Evolutionary conservation across 1,139 yeast genomes (phyloP).

Genomic region (Yamadazyma dendronema): DNA sequence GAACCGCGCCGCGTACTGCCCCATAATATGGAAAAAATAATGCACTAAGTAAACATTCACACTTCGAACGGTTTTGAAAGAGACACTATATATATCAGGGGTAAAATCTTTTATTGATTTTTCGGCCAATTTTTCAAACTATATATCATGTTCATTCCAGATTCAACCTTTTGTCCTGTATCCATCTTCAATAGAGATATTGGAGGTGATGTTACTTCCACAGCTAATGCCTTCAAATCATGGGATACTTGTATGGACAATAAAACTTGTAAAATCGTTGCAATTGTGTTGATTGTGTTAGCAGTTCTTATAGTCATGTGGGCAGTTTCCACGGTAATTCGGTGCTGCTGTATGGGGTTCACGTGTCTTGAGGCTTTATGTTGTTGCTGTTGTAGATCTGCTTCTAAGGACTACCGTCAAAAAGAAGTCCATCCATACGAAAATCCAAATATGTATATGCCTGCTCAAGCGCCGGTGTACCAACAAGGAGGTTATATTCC

Average conservation of each 20-base stretch:
- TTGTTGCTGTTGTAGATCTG: constrained; percentile 44
- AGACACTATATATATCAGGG: constrained; percentile 1
- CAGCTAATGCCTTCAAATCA: constrained; percentile 56
- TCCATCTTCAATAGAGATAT: constrained; percentile 13
- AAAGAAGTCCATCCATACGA: constrained; percentile 20
- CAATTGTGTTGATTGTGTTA: constrained; percentile 69
- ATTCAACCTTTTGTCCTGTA: constrained; percentile 12
- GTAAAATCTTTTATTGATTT: neutral
- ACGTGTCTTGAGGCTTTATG: constrained; percentile 45
- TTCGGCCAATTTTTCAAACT: neutral
- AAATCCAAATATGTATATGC: constrained; percentile 42
- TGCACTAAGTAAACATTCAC: neutral
- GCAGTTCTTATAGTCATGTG: constrained; percentile 48
- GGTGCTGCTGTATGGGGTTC: constrained; percentile 46
- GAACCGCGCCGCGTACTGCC: constrained; percentile 5
- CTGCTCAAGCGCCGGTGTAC: constrained; percentile 21
- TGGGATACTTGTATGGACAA: constrained; percentile 86
- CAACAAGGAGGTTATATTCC: constrained; percentile 8
- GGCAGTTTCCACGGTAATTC: constrained; percentile 41
- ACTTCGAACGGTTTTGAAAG: constrained; percentile 1
- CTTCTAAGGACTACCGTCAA: constrained; percentile 18
- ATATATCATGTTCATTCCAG: constrained; percentile 12
- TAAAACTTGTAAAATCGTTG: constrained; percentile 69
- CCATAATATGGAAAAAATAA: neutral
- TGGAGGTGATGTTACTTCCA: constrained; percentile 26